These are phyloP conservation scores for Sesbania bispinosa DNA, from an alignment of 306 rosid species.

Conservation along the genomic window DNA sequence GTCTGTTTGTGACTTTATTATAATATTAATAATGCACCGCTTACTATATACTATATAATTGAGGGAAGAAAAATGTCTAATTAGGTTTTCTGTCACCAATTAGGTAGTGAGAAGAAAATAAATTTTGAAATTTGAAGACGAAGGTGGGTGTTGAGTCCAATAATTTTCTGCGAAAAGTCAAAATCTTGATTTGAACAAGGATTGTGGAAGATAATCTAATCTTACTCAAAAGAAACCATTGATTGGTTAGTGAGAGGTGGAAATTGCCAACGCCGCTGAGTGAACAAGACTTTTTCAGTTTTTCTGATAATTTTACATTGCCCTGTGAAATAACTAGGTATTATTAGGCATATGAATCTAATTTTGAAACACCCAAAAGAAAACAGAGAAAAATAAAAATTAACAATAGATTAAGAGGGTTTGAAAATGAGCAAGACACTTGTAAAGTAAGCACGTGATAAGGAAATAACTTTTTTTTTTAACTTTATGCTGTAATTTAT, in stretches of 20 bases:
- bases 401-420: too few relatives aligned
- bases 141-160: too few relatives aligned
- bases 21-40: too few relatives aligned
- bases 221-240: background rate
- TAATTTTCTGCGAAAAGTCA: conserved; percentile 5
- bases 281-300: too few relatives aligned
- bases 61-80: too few relatives aligned
- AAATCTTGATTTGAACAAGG: background rate
- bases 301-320: too few relatives aligned
- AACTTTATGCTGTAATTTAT: background rate
- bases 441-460: background rate
- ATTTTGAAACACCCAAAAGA: too few relatives aligned
- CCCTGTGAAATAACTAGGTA: too few relatives aligned
- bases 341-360: too few relatives aligned
- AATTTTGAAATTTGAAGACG: background rate
- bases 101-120: background rate
- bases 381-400: background rate
- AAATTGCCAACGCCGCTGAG: background rate
- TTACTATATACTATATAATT: too few relatives aligned
- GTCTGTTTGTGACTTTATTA: too few relatives aligned
- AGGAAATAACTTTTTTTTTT: background rate
- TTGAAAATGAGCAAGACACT: background rate
- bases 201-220: background rate
- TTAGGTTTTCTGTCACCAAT: background rate
- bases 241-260: background rate